phyloP scores from a whole-genome alignment of 148 eudicot genomes.

The Euryodendron excelsum region DNA sequence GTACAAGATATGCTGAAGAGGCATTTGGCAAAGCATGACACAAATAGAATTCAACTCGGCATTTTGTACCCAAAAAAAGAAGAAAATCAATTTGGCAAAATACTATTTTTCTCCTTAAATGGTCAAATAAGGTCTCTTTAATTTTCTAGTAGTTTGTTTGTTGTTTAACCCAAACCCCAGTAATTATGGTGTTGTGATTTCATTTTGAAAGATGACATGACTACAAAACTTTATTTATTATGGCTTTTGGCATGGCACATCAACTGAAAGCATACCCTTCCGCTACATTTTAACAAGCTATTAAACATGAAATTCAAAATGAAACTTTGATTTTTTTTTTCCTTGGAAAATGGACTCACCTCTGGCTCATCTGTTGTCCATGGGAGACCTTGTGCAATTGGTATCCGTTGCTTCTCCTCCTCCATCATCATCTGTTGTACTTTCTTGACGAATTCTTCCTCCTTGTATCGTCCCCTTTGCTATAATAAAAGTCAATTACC shows the following conservation, averaged over 20 bases:
- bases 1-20: not conserved
- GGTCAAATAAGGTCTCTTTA: not conserved
- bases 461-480: slow-evolving; percentile 86
- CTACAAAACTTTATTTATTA: not conserved
- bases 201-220: not conserved
- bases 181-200: not conserved
- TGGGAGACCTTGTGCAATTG: slow-evolving; percentile 91
- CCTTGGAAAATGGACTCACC: slow-evolving; percentile 40
- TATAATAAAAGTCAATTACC: slow-evolving; percentile 20
- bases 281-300: too few species aligned
- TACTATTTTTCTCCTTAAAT: too few species aligned
- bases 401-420: slow-evolving; percentile 81
- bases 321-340: not conserved
- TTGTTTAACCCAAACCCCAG: not conserved
- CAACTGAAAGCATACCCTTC: not conserved
- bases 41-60: not conserved
- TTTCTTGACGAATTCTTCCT: slow-evolving; percentile 79
- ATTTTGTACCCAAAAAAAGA: not conserved
- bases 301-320: not conserved
- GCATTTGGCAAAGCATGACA: not conserved
- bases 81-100: not conserved
- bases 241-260: not conserved
- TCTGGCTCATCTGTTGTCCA: slow-evolving; percentile 95
- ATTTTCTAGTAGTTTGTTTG: not conserved
- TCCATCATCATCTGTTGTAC: slow-evolving; percentile 64